Conservation (phyloP, 106 monocot genomes). For the Dendrobium huoshanense region DNA sequence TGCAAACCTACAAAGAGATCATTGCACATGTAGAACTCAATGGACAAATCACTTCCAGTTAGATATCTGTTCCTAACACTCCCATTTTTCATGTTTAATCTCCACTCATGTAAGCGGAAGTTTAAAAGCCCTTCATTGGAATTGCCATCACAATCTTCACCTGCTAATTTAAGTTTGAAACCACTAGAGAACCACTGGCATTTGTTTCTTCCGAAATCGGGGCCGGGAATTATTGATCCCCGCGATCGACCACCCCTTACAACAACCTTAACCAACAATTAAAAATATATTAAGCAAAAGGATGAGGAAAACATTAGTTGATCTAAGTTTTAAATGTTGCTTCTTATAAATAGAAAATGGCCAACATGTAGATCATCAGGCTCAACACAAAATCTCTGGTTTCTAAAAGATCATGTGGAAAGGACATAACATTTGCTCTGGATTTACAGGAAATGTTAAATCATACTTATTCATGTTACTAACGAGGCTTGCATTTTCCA, state of each 20-base stretch:
- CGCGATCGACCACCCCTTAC: slow-evolving; percentile 29
- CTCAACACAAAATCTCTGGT: no score
- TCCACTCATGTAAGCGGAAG: slow-evolving; percentile 42
- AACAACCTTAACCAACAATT: slow-evolving; percentile 28
- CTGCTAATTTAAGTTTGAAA: not conserved
- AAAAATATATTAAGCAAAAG: not conserved
- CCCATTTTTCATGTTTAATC: slow-evolving; percentile 36
- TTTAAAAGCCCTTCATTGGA: slow-evolving; percentile 13
- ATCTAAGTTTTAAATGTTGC: not conserved
- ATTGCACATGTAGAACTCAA: slow-evolving; percentile 39
- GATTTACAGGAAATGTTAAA: no score
- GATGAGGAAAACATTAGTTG: not conserved
- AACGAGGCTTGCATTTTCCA: no score
- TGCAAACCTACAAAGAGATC: slow-evolving; percentile 20
- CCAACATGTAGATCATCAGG: no score
- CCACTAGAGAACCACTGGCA: slow-evolving; percentile 30
- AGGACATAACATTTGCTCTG: no score
- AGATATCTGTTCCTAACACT: slow-evolving; percentile 26
- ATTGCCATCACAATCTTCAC: not conserved
- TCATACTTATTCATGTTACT: no score
- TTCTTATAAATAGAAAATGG: no score
- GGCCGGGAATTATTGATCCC: slow-evolving; percentile 42
- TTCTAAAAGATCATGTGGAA: no score
- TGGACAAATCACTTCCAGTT: not conserved
- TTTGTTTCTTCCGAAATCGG: slow-evolving; percentile 22